Evolutionary conservation across 768 basidiomycete species (phyloP).

Genomic region (Mycena maculata): DNA sequence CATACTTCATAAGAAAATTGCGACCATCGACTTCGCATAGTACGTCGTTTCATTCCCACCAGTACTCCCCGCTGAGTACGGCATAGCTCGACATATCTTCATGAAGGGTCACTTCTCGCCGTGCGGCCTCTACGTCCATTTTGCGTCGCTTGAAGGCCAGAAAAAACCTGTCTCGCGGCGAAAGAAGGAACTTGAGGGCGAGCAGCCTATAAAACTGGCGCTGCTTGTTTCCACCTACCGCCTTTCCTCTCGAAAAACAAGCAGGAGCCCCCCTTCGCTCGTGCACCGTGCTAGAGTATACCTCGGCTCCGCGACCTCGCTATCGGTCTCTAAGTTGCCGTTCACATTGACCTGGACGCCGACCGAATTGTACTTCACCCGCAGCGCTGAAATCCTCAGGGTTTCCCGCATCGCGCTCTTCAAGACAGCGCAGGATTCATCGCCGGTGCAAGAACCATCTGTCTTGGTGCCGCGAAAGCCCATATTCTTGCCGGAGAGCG

Average conservation of each 20-base stretch:
- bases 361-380: constrained; percentile 39
- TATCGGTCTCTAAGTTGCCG: constrained; percentile 39
- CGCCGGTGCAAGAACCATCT: neutral
- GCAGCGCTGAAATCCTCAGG: constrained; percentile 28
- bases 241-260: constrained; percentile 34
- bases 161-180: constrained; percentile 6
- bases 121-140: constrained; percentile 40
- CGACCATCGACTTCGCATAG: constrained; percentile 42
- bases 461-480: constrained; percentile 33
- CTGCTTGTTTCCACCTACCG: constrained; percentile 39
- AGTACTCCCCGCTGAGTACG: neutral
- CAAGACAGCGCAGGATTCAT: neutral
- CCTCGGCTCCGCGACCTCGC: constrained; percentile 19
- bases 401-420: constrained; percentile 41
- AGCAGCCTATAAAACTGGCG: constrained; percentile 30
- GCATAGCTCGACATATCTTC: constrained; percentile 40
- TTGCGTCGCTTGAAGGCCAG: constrained; percentile 43
- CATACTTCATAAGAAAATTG: constrained; percentile 42
- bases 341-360: constrained; percentile 43
- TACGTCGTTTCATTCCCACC: constrained; percentile 17
- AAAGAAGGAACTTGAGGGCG: neutral
- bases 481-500: constrained; percentile 39
- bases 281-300: constrained; percentile 33
- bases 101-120: constrained; percentile 43
- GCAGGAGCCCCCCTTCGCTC: constrained; percentile 35